Evolutionary conservation across 2,329 filamentous ascomycete genomes (phyloP), one percentile per base, ranked within the genome.

Genomic region (Alternaria consortialis): DNA sequence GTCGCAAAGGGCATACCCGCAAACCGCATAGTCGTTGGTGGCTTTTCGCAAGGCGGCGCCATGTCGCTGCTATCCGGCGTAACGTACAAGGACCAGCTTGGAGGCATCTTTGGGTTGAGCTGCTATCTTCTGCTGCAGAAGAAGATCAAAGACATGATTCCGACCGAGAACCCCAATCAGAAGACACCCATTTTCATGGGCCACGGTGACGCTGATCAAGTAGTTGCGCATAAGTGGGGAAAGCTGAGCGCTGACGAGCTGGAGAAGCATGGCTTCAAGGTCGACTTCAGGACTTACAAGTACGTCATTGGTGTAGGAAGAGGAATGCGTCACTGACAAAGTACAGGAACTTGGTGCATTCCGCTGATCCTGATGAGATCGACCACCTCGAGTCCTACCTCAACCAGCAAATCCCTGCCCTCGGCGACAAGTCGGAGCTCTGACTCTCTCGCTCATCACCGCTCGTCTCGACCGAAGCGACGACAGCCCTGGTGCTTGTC

Each of bases 141-240:
- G 64, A 90, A 89, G 74, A 78, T 92, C 67, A 83, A 85, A 74
- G 84, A 77, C 25, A 63, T 79, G 70, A 72, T 80, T 9, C 77
- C 77, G 3, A 68, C 68, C 7, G 73, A 75, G 27, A 86, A 81
- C 67, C 82, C 85, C 56, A 93, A 93, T 78, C 87, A 89, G 78
- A 84, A 90, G 40, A 97, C 93, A 1, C 91, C 91, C 1, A 88
- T 98, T 64, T 92, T 95, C 79, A 91, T 97, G 89, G 93, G 87
- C 12, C 95, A 98, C 71, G 95, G 95, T n/a, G 86, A 89, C 63
- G 81, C 80, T 1, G 94, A 99, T 77, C 85, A 85, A 13, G 82
- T 97, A 3, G 91, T 97, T 8, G 85, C 84, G 68, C 86, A 88
- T 43, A 81, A 85, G 57, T 90, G 91, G 79, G 94, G 92, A 13